Conservation (phyloP, 345 rosid genomes). For the Syzygium grande region DNA sequence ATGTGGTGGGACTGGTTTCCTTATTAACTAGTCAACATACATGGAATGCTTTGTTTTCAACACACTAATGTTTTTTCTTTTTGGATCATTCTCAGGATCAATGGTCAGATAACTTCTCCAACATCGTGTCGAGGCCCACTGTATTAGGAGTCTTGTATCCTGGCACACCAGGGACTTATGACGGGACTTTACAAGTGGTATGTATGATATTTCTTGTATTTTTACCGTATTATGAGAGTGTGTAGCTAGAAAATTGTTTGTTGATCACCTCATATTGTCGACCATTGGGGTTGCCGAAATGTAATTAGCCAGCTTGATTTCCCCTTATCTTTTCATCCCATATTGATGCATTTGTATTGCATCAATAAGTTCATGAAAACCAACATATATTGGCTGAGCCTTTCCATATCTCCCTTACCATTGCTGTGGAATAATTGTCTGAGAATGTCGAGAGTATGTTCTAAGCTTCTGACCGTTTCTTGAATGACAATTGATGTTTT, state of each 20-base stretch:
- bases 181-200: conserved; percentile 47
- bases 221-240: neutral
- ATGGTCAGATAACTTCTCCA: conserved; percentile 29
- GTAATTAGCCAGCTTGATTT: neutral
- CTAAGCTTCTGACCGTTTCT: neutral
- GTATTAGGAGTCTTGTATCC: conserved; percentile 21
- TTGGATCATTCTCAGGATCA: conserved; percentile 17
- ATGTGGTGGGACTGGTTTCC: neutral
- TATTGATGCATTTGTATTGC: neutral
- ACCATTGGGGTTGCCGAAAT: neutral
- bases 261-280: neutral
- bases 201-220: neutral
- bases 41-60: neutral
- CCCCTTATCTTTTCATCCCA: neutral
- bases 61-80: neutral
- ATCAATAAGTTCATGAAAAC: neutral
- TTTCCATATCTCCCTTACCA: neutral
- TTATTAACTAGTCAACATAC: neutral
- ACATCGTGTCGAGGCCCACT: conserved; percentile 28
- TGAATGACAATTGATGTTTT: neutral
- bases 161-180: conserved; percentile 10
- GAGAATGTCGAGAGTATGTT: neutral
- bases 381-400: neutral
- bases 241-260: neutral
- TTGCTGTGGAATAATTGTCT: neutral